Base-by-base conservation (phyloP, 2,329 filamentous ascomycete genomes). In the Claviceps sp. region DNA sequence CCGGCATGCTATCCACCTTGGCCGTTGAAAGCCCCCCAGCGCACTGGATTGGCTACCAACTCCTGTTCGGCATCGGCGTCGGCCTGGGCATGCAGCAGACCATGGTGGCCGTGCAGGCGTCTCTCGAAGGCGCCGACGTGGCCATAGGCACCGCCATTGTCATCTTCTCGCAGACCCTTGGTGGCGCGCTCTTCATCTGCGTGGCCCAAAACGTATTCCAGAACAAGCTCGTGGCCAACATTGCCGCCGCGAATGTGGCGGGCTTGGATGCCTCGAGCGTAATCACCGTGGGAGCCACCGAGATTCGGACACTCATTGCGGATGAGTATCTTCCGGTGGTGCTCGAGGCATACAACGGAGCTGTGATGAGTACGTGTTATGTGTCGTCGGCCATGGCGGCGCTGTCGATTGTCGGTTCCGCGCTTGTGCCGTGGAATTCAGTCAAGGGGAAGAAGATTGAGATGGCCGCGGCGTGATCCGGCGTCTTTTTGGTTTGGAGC, bases 191-290 rank as follows among this genome's bases (percentile, higher is more conserved):
- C 1, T 79, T 79, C 54, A 68, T 80, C 29, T 71, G 70, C 3
- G 67, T 77, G 23, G 76, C 66, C 1, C 70, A 79, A 55, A 72
- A 70, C 51, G 68, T 79, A 16, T 76, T 80, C 53, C 68, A 68
- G 48, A 74, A 74, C 55, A 60, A 68, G 38, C 65, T 80, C 14
- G 52, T 53, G 16, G 40, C 45, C 45, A 53, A 51, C 36, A 44
- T 53, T 14, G 51, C 51, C 3, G 47, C 13, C 34, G 47, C 52
- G 9, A 38, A 43, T 46, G 20, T 54, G 14, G 45, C 48, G 20
- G 53, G 53, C 38, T 44, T 52, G 4, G 47, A 54, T 37, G 47
- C 50, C 6, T 8, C 8, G 14, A 42, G 13, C 1, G 50, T 54
- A 6, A 39, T 50, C 16, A 17, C 20, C 20, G 42, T 54, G 16